These are phyloP conservation scores for Jimgerdemannia lactiflua DNA, from an alignment of 192 early-diverging fungal genomes.

Conservation along the genomic window DNA sequence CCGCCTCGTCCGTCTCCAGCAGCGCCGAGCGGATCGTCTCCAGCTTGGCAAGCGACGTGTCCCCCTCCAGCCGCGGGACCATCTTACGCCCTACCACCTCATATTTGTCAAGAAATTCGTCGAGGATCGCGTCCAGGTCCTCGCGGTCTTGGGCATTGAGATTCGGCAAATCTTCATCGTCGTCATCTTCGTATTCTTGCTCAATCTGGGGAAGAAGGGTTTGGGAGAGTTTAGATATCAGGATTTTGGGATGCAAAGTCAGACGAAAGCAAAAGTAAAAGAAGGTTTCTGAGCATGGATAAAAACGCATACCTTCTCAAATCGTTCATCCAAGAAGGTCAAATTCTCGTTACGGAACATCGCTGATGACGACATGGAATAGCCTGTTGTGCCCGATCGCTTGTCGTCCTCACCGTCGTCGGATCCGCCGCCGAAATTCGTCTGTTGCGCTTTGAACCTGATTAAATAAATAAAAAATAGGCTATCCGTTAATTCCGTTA, in stretches of 20 bases:
- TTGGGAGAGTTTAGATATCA: neutral
- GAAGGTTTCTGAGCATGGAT: neutral
- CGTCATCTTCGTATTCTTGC: conserved; percentile 50
- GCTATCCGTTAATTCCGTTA: neutral
- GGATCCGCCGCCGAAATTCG: neutral
- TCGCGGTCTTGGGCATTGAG: conserved; percentile 54
- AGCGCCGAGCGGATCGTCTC: conserved; percentile 58
- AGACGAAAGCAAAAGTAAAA: neutral
- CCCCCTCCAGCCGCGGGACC: conserved; percentile 65
- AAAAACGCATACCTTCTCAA: conserved; percentile 67
- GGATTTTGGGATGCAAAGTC: conserved; percentile 39
- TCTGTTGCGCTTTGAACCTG: neutral
- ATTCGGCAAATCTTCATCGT: no score
- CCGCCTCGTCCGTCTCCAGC: conserved; percentile 32
- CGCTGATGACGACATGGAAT: conserved; percentile 91
- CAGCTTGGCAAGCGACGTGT: conserved; percentile 54
- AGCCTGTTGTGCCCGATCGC: conserved; percentile 44
- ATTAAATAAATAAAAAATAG: neutral
- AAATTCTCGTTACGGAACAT: conserved; percentile 93
- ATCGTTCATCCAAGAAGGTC: conserved; percentile 89
- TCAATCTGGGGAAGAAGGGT: conserved; percentile 42
- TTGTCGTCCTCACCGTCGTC: conserved; percentile 51
- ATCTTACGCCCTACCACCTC: conserved; percentile 70
- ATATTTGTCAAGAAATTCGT: conserved; percentile 77
- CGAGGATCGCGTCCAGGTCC: conserved; percentile 72